Evolutionary conservation across 116 monocot genomes (phyloP).

Genomic region (Phalaenopsis hybrid): DNA sequence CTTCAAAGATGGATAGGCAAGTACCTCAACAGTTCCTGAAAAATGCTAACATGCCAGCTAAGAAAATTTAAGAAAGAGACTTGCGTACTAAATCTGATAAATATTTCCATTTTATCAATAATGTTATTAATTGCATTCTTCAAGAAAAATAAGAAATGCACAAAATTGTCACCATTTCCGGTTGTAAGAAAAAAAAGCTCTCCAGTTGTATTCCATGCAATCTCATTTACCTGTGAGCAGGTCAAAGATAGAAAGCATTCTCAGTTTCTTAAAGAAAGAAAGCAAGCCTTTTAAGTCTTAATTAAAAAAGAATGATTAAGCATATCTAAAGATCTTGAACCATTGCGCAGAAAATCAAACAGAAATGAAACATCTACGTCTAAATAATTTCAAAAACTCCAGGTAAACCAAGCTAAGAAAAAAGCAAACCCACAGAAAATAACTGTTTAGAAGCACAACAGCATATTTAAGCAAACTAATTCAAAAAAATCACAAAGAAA

Average conservation of each 20-base stretch:
- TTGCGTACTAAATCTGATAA: not conserved
- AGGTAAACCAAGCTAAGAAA: not conserved
- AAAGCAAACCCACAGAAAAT: not conserved
- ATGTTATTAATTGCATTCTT: not conserved
- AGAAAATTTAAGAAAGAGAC: slow-evolving; percentile 6
- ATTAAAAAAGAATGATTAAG: not conserved
- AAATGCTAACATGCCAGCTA: not conserved
- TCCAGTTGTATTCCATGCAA: slow-evolving; percentile 95
- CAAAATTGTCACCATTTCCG: slow-evolving; percentile 60
- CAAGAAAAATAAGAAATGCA: slow-evolving; percentile 3
- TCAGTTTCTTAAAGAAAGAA: not conserved
- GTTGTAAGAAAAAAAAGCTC: slow-evolving; percentile 94
- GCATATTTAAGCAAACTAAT: not conserved
- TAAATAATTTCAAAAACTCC: not conserved
- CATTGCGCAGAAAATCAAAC: not conserved
- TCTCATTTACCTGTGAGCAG: slow-evolving; percentile 78
- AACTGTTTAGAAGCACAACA: not conserved
- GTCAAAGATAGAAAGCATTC: not conserved
- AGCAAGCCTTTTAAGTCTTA: too few species aligned
- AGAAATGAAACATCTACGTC: not conserved
- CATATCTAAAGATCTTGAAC: not conserved
- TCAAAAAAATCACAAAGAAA: not conserved
- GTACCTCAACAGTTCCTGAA: slow-evolving; percentile 84
- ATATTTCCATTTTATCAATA: not conserved
- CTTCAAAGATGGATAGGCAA: slow-evolving; percentile 73